Evolutionary conservation across 352 stramenopile genomes (phyloP).

Genomic region (Globisporangium heterothallicum): DNA sequence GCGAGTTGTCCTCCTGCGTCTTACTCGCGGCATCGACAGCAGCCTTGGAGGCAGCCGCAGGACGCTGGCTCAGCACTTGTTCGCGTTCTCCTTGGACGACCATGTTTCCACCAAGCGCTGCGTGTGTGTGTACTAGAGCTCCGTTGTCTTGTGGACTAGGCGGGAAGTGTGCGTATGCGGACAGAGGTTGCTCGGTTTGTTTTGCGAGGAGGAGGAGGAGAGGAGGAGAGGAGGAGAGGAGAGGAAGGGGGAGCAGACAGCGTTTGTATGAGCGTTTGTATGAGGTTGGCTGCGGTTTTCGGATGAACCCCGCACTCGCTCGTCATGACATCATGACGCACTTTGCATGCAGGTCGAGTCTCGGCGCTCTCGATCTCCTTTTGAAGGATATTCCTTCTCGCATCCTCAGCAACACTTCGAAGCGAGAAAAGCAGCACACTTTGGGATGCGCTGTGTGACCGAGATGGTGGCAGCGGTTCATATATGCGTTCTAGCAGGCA

Average conservation of each 20-base stretch:
- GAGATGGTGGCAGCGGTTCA: neutral
- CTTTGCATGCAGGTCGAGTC: neutral
- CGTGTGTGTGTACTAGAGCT: too few species aligned
- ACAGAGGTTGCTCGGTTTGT: neutral
- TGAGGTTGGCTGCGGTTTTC: neutral
- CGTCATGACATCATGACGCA: neutral
- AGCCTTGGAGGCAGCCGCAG: neutral
- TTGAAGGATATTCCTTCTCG: neutral
- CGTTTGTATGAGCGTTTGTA: conserved; percentile 8
- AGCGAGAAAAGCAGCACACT: neutral
- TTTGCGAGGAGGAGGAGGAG: neutral
- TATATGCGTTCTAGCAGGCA: neutral
- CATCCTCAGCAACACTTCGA: neutral
- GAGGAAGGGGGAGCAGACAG: too few species aligned
- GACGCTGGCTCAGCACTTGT: conserved; percentile 7
- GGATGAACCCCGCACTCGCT: neutral
- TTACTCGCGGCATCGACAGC: neutral
- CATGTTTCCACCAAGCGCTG: too few species aligned
- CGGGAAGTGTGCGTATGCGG: conserved; percentile 2
- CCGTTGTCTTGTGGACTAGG: too few species aligned
- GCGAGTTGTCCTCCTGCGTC: neutral
- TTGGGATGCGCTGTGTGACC: neutral
- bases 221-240: too few species aligned
- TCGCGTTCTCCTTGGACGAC: conserved; percentile 1
- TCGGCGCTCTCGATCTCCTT: neutral